Evolutionary conservation across 306 rosid species (phyloP).

Genomic region (Vigna reflexopilosa): DNA sequence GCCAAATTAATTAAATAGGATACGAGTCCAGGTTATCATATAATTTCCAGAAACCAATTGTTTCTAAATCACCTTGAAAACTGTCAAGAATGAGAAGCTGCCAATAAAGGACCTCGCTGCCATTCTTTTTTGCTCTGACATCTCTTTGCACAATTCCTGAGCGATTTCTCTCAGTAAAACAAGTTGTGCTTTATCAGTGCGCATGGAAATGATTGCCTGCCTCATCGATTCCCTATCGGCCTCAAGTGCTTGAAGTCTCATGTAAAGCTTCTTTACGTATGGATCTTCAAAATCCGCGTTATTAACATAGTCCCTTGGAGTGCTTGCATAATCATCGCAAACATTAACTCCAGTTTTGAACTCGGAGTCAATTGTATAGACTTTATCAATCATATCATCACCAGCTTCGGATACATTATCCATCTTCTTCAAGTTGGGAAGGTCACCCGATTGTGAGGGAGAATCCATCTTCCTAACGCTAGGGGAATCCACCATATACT

Average conservation of each 20-base stretch:
- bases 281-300: slow-evolving; percentile 68
- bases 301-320: slow-evolving; percentile 62
- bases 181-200: slow-evolving; percentile 90
- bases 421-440: slow-evolving; percentile 57
- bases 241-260: slow-evolving; percentile 97
- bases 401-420: slow-evolving; percentile 79
- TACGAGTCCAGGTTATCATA: neutral
- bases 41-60: neutral
- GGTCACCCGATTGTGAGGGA: slow-evolving; percentile 61
- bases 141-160: slow-evolving; percentile 83
- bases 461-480: slow-evolving; percentile 69
- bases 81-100: slow-evolving; percentile 59
- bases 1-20: slow-evolving; percentile 20
- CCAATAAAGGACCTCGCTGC: slow-evolving; percentile 49
- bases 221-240: slow-evolving; percentile 99
- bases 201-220: slow-evolving; percentile 89
- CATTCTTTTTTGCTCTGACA: slow-evolving; percentile 64
- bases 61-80: slow-evolving; percentile 67
- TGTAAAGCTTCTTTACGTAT: slow-evolving; percentile 77
- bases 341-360: slow-evolving; percentile 59
- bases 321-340: slow-evolving; percentile 53
- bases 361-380: slow-evolving; percentile 88
- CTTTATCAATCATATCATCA: slow-evolving; percentile 79
- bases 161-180: slow-evolving; percentile 95
- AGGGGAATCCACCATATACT: slow-evolving; percentile 65